Conservation (phyloP, 331 rosid genomes). For the Cydonia oblonga region DNA sequence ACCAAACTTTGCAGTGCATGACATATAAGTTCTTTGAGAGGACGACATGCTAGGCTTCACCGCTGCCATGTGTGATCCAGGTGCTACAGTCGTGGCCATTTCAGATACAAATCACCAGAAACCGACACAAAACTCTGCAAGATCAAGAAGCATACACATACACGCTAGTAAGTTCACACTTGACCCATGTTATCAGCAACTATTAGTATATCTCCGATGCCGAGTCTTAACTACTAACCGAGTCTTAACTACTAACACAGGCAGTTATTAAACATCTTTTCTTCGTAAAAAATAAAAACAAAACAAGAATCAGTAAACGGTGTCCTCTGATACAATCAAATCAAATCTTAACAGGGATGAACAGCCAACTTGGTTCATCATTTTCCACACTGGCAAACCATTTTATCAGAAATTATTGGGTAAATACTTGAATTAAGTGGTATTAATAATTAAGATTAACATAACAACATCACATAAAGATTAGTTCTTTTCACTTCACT, state of each 20-base stretch:
- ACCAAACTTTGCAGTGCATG: background rate
- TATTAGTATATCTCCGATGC: too few species aligned
- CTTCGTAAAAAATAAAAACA: background rate
- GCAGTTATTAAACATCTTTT: background rate
- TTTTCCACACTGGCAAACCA: background rate
- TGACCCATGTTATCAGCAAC: background rate
- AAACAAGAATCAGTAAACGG: background rate
- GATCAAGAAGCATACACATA: background rate
- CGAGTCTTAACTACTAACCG: background rate
- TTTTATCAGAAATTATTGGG: background rate
- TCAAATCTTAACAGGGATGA: background rate
- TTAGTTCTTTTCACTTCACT: background rate
- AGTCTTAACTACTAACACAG: background rate
- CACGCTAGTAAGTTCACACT: background rate
- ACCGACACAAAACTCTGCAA: conserved; percentile 6
- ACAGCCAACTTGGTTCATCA: background rate
- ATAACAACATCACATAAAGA: background rate
- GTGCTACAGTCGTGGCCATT: conserved; percentile 16
- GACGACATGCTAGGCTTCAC: conserved; percentile 7
- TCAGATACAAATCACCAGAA: conserved; percentile 4
- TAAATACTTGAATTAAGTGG: background rate
- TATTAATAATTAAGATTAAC: too few species aligned
- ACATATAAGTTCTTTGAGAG: conserved; percentile 1
- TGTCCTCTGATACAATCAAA: background rate
- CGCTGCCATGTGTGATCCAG: conserved; percentile 8